Conservation (phyloP, 208 protist genomes). For the Herpetomonas muscarum region DNA sequence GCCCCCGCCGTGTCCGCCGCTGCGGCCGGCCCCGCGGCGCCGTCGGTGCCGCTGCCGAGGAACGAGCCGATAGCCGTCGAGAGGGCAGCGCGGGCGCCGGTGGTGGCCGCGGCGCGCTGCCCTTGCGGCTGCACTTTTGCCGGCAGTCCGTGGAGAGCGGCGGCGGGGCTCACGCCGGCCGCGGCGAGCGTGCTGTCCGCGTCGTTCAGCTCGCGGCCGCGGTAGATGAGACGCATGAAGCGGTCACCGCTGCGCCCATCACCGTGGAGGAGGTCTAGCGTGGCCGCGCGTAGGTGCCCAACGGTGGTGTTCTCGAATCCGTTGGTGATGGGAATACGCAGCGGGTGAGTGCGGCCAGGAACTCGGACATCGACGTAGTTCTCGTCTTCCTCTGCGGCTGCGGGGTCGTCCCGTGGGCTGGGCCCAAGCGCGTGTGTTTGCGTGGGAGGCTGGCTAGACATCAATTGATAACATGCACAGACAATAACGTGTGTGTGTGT, state of each 20-base stretch:
- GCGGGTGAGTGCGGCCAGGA: neutral
- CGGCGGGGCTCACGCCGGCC: neutral
- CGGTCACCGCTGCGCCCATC: neutral
- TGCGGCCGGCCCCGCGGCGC: neutral
- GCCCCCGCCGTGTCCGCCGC: neutral
- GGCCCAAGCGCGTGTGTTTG: too few species aligned
- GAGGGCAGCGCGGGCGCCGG: neutral
- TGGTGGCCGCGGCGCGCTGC: neutral
- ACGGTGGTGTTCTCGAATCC: conserved; percentile 6
- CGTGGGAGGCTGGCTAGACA: too few species aligned
- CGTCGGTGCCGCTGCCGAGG: neutral
- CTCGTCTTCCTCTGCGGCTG: neutral
- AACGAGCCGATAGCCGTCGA: neutral
- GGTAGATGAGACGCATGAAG: conserved; percentile 17
- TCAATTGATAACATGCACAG: too few species aligned
- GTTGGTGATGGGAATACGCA: neutral
- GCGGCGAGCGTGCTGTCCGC: neutral
- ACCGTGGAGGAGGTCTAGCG: neutral
- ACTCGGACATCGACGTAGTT: conserved; percentile 4
- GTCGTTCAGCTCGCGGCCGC: conserved; percentile 14
- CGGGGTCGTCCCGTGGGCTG: too few species aligned
- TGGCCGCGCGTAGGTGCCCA: neutral
- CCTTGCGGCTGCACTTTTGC: conserved; percentile 1
- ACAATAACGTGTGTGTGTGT: too few species aligned
- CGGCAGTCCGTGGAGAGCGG: conserved; percentile 8